phyloP scores from a whole-genome alignment of 2,329 filamentous ascomycete species.

The Malbranchea cinnamomea region DNA sequence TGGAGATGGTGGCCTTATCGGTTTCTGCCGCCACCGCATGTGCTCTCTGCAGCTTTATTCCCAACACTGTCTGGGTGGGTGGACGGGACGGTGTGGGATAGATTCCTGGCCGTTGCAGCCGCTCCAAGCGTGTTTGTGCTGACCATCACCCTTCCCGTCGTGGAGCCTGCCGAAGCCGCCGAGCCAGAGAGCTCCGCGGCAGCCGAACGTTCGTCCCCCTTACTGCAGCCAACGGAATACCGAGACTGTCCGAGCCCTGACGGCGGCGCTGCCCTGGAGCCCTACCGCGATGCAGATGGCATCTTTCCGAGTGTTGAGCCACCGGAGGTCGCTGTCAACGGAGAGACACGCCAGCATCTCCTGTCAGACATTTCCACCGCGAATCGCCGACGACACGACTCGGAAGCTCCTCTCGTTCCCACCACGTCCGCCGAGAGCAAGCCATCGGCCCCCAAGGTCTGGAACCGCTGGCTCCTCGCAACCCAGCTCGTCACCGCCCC shows the following conservation, averaged over 20 bases:
- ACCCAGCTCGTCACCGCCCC: conserved; percentile 80
- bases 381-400: conserved; percentile 16
- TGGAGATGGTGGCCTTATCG: conserved; percentile 71
- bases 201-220: conserved; percentile 2
- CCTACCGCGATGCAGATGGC: not conserved
- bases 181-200: conserved; percentile 24
- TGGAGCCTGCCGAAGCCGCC: conserved; percentile 49
- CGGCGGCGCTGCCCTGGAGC: not conserved
- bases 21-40: conserved; percentile 54
- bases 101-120: conserved; percentile 63
- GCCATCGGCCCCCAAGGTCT: conserved; percentile 36
- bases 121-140: conserved; percentile 83
- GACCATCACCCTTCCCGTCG: conserved; percentile 79
- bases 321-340: not conserved
- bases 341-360: not conserved
- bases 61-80: conserved; percentile 73
- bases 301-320: not conserved
- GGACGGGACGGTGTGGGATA: conserved; percentile 73
- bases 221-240: conserved; percentile 22
- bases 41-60: conserved; percentile 62
- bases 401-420: conserved; percentile 24
- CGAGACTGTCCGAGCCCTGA: conserved; percentile 4
- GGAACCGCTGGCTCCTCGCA: conserved; percentile 84
- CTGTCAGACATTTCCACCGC: not conserved
- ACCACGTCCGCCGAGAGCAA: conserved; percentile 18